Percentiles rank a stretch among this genome's conserved stretches.
phyloP scores from a whole-genome alignment of 1,284 basidiomycete genomes.

The Trametes pubescens region DNA sequence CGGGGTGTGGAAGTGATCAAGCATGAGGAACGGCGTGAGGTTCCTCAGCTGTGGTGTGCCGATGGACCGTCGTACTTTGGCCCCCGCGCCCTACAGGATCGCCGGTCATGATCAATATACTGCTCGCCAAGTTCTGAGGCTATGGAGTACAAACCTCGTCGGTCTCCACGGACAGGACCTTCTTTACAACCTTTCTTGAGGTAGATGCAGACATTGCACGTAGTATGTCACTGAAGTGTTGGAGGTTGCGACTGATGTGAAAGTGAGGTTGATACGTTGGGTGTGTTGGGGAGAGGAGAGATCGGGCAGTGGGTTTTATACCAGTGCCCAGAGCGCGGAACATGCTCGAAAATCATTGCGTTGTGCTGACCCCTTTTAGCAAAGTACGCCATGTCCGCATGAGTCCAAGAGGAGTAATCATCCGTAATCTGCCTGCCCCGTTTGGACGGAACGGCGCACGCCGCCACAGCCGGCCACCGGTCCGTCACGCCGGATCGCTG shows the following conservation, averaged over 20 bases:
- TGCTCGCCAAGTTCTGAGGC: neutral
- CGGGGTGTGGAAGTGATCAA: slow-evolving; percentile 78
- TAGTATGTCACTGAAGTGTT: slow-evolving; percentile 36
- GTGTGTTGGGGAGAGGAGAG: neutral
- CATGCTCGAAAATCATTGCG: slow-evolving; percentile 25
- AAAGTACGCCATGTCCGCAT: neutral
- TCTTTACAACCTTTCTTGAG: slow-evolving; percentile 79
- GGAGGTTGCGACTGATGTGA: slow-evolving; percentile 7
- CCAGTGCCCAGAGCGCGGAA: slow-evolving; percentile 18
- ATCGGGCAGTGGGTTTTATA: slow-evolving; percentile 17
- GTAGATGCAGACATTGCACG: slow-evolving; percentile 38
- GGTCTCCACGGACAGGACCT: slow-evolving; percentile 82
- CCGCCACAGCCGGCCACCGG: slow-evolving; percentile 8
- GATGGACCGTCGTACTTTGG: slow-evolving; percentile 89
- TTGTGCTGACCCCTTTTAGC: neutral
- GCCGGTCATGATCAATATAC: neutral
- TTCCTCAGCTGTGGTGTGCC: slow-evolving; percentile 81
- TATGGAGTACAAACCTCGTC: slow-evolving; percentile 64
- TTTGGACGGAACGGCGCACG: slow-evolving; percentile 37
- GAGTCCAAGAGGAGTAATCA: neutral
- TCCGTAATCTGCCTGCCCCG: slow-evolving; percentile 33
- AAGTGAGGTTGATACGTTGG: neutral
- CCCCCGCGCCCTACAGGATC: slow-evolving; percentile 76
- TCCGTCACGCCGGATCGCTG: neutral
- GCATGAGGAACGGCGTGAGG: slow-evolving; percentile 91